Percentiles rank a stretch among this genome's conserved stretches.
Evolutionary conservation across 768 basidiomycete species (phyloP).

Genomic region (Lentinula detonsa): DNA sequence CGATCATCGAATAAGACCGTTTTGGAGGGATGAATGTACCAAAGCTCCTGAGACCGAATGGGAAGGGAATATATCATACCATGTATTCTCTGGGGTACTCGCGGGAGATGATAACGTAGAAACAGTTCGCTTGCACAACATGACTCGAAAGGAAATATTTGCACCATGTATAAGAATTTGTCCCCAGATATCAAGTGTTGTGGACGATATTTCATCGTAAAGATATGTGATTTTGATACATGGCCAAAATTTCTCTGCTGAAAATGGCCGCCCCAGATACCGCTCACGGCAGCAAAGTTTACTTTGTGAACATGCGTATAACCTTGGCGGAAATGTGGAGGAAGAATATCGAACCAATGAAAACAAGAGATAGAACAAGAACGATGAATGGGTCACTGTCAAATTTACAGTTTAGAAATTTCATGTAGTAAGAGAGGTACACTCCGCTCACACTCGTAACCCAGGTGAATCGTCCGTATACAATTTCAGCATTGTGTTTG

Average conservation of each 20-base stretch:
- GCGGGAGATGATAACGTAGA: too few species aligned
- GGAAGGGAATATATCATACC: too few species aligned
- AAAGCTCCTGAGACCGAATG: not conserved
- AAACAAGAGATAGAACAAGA: conserved; percentile 89
- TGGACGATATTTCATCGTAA: too few species aligned
- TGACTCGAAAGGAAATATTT: too few species aligned
- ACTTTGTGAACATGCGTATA: conserved; percentile 87
- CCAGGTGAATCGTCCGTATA: conserved; percentile 99
- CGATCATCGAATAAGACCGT: not conserved
- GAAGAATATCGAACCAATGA: conserved; percentile 99
- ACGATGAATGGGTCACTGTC: conserved; percentile 93
- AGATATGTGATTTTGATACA: conserved; percentile 1
- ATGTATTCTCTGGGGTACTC: too few species aligned
- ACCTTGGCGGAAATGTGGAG: conserved; percentile 95
- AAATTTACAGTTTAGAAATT: not conserved
- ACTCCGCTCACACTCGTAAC: conserved; percentile 83
- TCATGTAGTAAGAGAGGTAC: not conserved
- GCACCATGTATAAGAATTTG: too few species aligned
- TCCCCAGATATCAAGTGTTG: too few species aligned
- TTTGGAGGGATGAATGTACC: not conserved
- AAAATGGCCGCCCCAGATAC: not conserved
- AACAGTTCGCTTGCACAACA: too few species aligned
- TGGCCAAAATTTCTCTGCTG: not conserved
- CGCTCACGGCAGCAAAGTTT: conserved; percentile 15
- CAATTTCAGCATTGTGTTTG: conserved; percentile 97